These are phyloP conservation scores for Nemania serpens DNA, from an alignment of 2,329 filamentous ascomycete genomes.

Conservation along the genomic window DNA sequence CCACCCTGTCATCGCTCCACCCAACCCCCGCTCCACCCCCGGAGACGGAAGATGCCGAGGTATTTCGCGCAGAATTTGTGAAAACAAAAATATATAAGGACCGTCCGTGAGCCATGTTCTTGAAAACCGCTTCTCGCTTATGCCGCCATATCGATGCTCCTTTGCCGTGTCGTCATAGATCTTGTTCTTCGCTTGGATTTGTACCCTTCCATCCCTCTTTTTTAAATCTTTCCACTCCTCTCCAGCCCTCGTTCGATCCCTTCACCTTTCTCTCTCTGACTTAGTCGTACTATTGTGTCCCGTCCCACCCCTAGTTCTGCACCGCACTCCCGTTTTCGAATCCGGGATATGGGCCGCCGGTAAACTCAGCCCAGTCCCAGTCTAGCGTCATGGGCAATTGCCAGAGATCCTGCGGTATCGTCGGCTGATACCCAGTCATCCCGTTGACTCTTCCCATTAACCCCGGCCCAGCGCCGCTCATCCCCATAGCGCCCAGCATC, in stretches of 20 bases:
- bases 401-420: slow-evolving; percentile 92
- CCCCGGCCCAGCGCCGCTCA: slow-evolving; percentile 33
- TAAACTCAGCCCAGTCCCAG: slow-evolving; percentile 79
- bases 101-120: background rate
- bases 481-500: slow-evolving; percentile 44
- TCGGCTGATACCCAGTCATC: slow-evolving; percentile 67
- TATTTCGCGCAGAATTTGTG: background rate
- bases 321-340: slow-evolving; percentile 63
- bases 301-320: slow-evolving; percentile 14
- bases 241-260: background rate
- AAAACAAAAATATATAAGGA: background rate
- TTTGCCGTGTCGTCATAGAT: slow-evolving; percentile 13
- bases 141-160: slow-evolving; percentile 9
- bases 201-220: background rate
- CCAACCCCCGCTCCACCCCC: no score
- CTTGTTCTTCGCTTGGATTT: background rate
- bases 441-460: slow-evolving; percentile 26
- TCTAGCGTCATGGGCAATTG: slow-evolving; percentile 95
- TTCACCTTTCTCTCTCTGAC: background rate
- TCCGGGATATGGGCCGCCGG: slow-evolving; percentile 65
- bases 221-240: background rate
- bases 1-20: background rate
- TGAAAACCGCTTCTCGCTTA: slow-evolving; percentile 3
- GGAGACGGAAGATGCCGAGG: background rate
- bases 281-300: background rate